Evolutionary conservation across 192 early-diverging fungal genomes (phyloP), one percentile per base, ranked within the genome.

Genomic region (Backusella liffmaniae): DNA sequence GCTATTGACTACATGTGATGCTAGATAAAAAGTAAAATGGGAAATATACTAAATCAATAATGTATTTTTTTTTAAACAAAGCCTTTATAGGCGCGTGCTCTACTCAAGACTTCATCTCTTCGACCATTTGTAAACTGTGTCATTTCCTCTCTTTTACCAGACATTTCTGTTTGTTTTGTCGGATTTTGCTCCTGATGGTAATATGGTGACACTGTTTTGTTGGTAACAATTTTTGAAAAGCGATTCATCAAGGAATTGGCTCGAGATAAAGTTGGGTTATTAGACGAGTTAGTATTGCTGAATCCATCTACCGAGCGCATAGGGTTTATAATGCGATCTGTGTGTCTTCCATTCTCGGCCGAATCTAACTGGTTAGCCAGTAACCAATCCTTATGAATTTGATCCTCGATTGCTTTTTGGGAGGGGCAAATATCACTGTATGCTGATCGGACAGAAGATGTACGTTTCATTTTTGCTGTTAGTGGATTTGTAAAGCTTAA

Each of bases 301-400:
- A 30, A 29, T n/a, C 18, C 18, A 32, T 53, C 35, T 30, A 26
- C 56, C 4, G 56, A 62, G 4, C 56, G 23, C 26, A 62, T 62
- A 3, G 56, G 56, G 8, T 62, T 62, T 12, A 62, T 62, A 10
- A 9, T 67, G 21, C 46, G 56, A 21, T 39, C 37, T 6, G 16
- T 56, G 2, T n/a, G 53, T 62, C 56, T 26, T 12, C 56, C 32
- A 34, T 62, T 66, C n/a, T 62, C 51, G 8, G 37, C 5, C 21
- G 41, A 65, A 67, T 46, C 51, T 16, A 74, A 74, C 26, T 66
- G 41, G 29, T 67, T 74, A 23, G 62, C 73, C 44, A 67, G 70
- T n/a, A 37, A 46, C 73, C 65, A 65, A 66, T 44, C 62, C 29
- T 37, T 66, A 30, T 74, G 73, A 15, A 42, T 67, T 21, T 66